Evolutionary conservation across 140 eudicot genomes (phyloP).

Genomic region (Oenanthe javanica): DNA sequence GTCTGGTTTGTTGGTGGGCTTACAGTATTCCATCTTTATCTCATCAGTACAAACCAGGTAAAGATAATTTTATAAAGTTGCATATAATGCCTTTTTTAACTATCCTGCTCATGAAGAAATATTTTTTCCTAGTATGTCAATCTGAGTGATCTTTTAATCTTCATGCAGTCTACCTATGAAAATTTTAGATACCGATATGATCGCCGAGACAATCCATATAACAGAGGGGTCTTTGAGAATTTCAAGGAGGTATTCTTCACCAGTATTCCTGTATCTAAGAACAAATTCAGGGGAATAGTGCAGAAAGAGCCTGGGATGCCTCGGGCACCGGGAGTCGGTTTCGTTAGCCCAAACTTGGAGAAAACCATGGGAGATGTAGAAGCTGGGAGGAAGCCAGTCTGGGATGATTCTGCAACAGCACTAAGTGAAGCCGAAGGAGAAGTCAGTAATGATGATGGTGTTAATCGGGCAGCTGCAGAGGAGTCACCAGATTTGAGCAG

Average conservation of each 20-base stretch:
- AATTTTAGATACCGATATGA: conserved; percentile 61
- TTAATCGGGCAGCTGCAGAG: conserved; percentile 15
- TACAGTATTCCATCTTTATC: conserved; percentile 61
- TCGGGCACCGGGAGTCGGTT: conserved; percentile 20
- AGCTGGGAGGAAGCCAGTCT: conserved; percentile 34
- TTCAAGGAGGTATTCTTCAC: conserved; percentile 64
- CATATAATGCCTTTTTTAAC: not conserved
- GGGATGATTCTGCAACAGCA: conserved; percentile 25
- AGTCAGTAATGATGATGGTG: conserved; percentile 7
- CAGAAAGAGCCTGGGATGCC: conserved; percentile 32
- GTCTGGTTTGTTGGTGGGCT: conserved; percentile 93
- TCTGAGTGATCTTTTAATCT: conserved; percentile 4
- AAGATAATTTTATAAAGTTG: not conserved
- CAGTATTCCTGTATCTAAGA: conserved; percentile 65
- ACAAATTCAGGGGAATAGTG: conserved; percentile 59
- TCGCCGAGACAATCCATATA: conserved; percentile 42
- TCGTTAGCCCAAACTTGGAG: conserved; percentile 23
- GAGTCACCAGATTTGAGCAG: conserved; percentile 20
- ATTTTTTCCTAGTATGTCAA: not conserved
- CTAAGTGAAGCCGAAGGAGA: conserved; percentile 17
- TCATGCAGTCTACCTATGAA: conserved; percentile 75
- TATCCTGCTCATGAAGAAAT: not conserved
- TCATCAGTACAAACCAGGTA: conserved; percentile 81
- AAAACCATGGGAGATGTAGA: conserved; percentile 37
- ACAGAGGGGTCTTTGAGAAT: conserved; percentile 45